phyloP scores from a whole-genome alignment of 768 basidiomycete genomes.

The Auricularia auricula-judae region DNA sequence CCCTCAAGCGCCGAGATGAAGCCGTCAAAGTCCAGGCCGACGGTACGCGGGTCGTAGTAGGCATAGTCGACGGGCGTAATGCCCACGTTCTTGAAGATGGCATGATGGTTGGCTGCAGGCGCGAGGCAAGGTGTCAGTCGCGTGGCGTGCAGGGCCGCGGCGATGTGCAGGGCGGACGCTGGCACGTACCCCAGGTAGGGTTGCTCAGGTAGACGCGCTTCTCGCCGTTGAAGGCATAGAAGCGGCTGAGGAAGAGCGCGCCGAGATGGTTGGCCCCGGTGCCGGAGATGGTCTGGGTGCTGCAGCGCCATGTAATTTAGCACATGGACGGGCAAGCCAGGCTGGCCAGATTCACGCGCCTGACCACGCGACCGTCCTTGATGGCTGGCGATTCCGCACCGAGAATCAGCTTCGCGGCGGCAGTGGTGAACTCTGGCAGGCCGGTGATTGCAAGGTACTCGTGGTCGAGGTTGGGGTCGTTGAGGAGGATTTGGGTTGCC shows the following conservation, averaged over 20 bases:
- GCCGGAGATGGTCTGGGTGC: slow-evolving; percentile 90
- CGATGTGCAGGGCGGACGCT: slow-evolving; percentile 2
- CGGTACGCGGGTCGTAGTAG: slow-evolving; percentile 89
- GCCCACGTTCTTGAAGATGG: slow-evolving; percentile 84
- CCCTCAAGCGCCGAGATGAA: slow-evolving; percentile 47
- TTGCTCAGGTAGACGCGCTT: slow-evolving; percentile 77
- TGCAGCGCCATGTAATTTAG: slow-evolving; percentile 4
- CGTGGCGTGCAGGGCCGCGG: neutral
- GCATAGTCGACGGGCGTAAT: slow-evolving; percentile 79
- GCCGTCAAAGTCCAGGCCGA: slow-evolving; percentile 71
- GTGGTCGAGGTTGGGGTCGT: slow-evolving; percentile 67
- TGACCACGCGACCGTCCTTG: slow-evolving; percentile 56
- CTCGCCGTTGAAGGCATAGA: slow-evolving; percentile 59
- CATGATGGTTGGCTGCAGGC: slow-evolving; percentile 67
- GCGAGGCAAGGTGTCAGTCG: neutral
- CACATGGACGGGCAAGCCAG: neutral
- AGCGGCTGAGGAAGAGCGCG: slow-evolving; percentile 73
- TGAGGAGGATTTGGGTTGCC: slow-evolving; percentile 65
- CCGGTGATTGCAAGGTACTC: slow-evolving; percentile 91
- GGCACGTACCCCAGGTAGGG: slow-evolving; percentile 81
- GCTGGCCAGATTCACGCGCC: slow-evolving; percentile 12
- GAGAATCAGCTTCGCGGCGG: slow-evolving; percentile 75
- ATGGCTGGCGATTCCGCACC: slow-evolving; percentile 63
- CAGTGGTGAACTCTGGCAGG: slow-evolving; percentile 66
- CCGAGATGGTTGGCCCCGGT: slow-evolving; percentile 94